A percentile compares a stretch with the other conserved stretches of the same genome.
phyloP scores from a whole-genome alignment of 768 basidiomycete species.

The Tylopilus rubrobrunneus region DNA sequence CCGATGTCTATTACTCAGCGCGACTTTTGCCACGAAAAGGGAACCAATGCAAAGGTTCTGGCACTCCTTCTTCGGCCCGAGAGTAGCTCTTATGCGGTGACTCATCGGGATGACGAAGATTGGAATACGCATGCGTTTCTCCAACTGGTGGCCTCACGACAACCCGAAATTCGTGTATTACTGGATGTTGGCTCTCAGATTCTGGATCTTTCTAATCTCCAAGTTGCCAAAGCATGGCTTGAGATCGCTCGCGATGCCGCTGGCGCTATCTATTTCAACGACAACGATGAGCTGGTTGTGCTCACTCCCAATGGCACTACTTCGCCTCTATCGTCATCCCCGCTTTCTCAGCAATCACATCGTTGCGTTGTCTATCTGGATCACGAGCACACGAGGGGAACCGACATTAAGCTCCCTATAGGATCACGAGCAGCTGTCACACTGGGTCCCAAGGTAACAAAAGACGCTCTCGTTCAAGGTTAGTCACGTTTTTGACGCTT shows the following conservation, averaged over 20 bases:
- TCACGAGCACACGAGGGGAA: constrained; percentile 5
- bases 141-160: too few species aligned
- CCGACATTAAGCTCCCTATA: constrained; percentile 32
- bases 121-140: too few species aligned
- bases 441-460: constrained; percentile 32
- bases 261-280: constrained; percentile 15
- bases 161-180: too few species aligned
- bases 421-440: constrained; percentile 10
- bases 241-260: neutral
- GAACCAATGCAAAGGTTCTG: too few species aligned
- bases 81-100: too few species aligned
- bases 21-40: too few species aligned
- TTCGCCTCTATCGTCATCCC: constrained; percentile 25
- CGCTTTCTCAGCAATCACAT: constrained; percentile 24
- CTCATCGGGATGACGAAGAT: too few species aligned
- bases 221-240: constrained; percentile 40
- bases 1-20: too few species aligned
- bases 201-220: too few species aligned
- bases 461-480: constrained; percentile 34
- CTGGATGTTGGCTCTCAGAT: too few species aligned
- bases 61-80: too few species aligned
- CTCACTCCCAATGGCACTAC: constrained; percentile 17
- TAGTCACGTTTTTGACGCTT: neutral
- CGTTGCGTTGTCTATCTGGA: constrained; percentile 34
- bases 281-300: constrained; percentile 27